Conservation (phyloP, 2,329 filamentous ascomycete species). For the Chaetomium sp. region DNA sequence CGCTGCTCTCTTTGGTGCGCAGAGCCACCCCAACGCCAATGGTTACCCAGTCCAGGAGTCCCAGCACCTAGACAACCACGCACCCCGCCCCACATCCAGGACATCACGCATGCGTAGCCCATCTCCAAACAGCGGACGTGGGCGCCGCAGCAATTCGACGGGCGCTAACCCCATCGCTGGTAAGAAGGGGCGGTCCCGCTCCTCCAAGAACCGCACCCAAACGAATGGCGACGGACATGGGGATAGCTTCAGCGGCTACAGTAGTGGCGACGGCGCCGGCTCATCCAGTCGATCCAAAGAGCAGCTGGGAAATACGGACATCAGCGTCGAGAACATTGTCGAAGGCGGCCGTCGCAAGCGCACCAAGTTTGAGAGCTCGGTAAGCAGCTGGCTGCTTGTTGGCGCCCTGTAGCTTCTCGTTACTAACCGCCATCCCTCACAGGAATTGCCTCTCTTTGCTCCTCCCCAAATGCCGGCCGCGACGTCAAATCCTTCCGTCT, state of each 20-base stretch:
- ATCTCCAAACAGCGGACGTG: slow-evolving; percentile 70
- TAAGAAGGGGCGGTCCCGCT: slow-evolving; percentile 71
- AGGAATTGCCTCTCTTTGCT: slow-evolving; percentile 96
- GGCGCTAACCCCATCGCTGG: slow-evolving; percentile 51
- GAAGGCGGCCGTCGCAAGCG: slow-evolving; percentile 94
- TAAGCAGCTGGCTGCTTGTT: slow-evolving; percentile 57
- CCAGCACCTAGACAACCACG: slow-evolving; percentile 59
- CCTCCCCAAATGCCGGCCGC: slow-evolving; percentile 91
- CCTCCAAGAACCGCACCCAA: slow-evolving; percentile 62
- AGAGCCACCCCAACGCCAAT: slow-evolving; percentile 60
- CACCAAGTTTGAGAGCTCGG: slow-evolving; percentile 94
- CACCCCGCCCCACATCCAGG: slow-evolving; percentile 69
- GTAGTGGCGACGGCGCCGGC: slow-evolving; percentile 82
- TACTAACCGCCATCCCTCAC: slow-evolving; percentile 34
- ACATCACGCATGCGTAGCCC: slow-evolving; percentile 75
- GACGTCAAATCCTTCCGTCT: slow-evolving; percentile 96
- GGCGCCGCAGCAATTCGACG: slow-evolving; percentile 75
- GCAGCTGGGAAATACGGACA: slow-evolving; percentile 90
- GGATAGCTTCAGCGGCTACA: slow-evolving; percentile 75
- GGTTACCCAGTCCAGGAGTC: slow-evolving; percentile 50
- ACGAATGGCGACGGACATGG: slow-evolving; percentile 60
- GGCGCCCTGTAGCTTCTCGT: slow-evolving; percentile 15
- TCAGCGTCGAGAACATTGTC: slow-evolving; percentile 97
- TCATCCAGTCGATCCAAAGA: slow-evolving; percentile 81
- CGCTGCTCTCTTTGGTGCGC: slow-evolving; percentile 53